Base-by-base conservation (phyloP, 495 filamentous ascomycete genomes). In the Xylaria bambusicola region DNA sequence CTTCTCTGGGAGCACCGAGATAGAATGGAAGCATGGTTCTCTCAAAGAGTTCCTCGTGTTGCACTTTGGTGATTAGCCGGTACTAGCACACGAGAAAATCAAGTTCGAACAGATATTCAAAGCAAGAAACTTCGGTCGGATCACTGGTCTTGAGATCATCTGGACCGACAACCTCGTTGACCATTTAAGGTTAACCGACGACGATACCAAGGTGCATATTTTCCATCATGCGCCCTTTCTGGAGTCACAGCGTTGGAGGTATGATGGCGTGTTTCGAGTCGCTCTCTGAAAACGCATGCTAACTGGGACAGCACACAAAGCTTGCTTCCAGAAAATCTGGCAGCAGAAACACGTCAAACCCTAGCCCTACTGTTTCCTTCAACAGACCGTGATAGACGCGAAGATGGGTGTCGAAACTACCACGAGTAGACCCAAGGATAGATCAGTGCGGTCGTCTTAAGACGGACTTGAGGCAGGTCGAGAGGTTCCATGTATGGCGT, bases 191-290 rank as follows among this genome's bases (percentile, higher is more conserved):
- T 52, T 81, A 9, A 62, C 64, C 4, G 73, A 79, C 8, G 73
- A 74, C 31, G 74, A 77, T 26, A 73, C 65, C 9, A 74, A 56
- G 26, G 67, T 82, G 7, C 42, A 56, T 0, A 61, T 84, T 1
- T 84, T 82, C 51, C 76, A 81, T 53, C 75, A 81, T 56, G 75
- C 58, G 2, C 69, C 65, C 0, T 78, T 78, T 53, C 52, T 78
- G 20, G 56, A 70, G 23, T 29, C 38, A 9, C 71, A 75, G 23
- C 45, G 42, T 51, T 51, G 48, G 31, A 36, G 47, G 29, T 36
- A 36, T 21, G 31, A 24, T 36, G 21, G 1, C 4, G 13, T 23
- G 20, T 17, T 27, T 9, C 29, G 24, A 27, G 9, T n/a, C 21
- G 8, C 5, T 18, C 20, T 27, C 27, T 17, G 13, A 20, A 50